Evolutionary conservation across 2,329 filamentous ascomycete genomes (phyloP).

Genomic region (Malbranchea cinnamomea): DNA sequence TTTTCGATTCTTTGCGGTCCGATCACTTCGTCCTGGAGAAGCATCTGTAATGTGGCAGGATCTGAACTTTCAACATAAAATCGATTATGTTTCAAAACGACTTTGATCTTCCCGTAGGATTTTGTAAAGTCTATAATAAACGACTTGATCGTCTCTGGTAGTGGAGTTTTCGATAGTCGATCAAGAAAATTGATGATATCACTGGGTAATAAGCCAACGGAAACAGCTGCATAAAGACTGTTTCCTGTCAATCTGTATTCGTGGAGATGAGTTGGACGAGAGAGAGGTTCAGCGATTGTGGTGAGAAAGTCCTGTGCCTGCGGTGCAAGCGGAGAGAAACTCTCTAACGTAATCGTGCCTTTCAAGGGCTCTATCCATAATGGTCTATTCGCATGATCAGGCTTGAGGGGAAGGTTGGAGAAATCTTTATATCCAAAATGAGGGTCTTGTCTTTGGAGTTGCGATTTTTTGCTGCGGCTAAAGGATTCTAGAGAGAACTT

Average conservation of each 20-base stretch:
- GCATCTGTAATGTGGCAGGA: slow-evolving; percentile 65
- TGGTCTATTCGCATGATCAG: slow-evolving; percentile 76
- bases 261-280: slow-evolving; percentile 77
- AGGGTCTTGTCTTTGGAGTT: slow-evolving; percentile 32
- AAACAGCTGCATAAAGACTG: slow-evolving; percentile 88
- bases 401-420: slow-evolving; percentile 66
- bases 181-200: slow-evolving; percentile 87
- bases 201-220: slow-evolving; percentile 73
- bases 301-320: slow-evolving; percentile 90
- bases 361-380: slow-evolving; percentile 85
- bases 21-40: slow-evolving; percentile 75
- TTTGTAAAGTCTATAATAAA: slow-evolving; percentile 75
- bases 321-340: slow-evolving; percentile 74
- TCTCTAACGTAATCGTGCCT: slow-evolving; percentile 82
- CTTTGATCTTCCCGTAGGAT: slow-evolving; percentile 88
- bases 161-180: slow-evolving; percentile 71
- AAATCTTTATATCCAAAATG: slow-evolving; percentile 58
- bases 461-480: slow-evolving; percentile 30
- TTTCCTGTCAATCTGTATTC: slow-evolving; percentile 87
- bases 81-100: slow-evolving; percentile 85
- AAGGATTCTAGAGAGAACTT: slow-evolving; percentile 40
- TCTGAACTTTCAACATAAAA: slow-evolving; percentile 92
- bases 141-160: slow-evolving; percentile 63
- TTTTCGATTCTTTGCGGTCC: slow-evolving; percentile 63
- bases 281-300: slow-evolving; percentile 86